Evolutionary conservation across 176 grass and related monocot species (phyloP), one percentile per base, ranked within the genome.

Genomic region (sorghum (Sorghum bicolor)): DNA sequence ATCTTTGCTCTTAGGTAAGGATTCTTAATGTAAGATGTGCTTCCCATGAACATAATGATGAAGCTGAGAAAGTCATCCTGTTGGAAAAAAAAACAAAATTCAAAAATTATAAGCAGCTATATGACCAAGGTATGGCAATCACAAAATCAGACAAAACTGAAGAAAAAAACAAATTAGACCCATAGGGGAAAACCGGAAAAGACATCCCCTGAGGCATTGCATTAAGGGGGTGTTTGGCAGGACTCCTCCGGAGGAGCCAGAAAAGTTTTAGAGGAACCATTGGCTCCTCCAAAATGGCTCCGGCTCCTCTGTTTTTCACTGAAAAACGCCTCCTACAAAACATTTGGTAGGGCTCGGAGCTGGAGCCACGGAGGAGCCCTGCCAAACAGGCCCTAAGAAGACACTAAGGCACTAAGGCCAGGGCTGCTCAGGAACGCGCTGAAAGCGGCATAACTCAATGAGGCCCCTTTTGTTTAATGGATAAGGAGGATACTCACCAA

Each of bases 31-130:
- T 99, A 96, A 75, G 89, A 82, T 37, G 92, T 85, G 39, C 93
- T 94, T 29, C 93, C 89, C 93, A 99, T 99, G 81, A 99, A 99
- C 93, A 99, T 98, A 19, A 99, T 99, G 36, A 96, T 94, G 70
- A 99, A 99, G 85, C 90, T 99, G 81, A 99, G 85, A 72, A 99
- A 99, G 62, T 99, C 89, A 87, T 99, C 96, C 94, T 97, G 71
- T 33, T 48, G 25, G 64, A 70, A 71, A 52, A 50, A 77, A 79
- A 15, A 53, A 68, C 53, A 81, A 45, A 86, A 67, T 64, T 77
- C 24, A 64, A 48, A 80, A 44, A 10, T 30, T 7, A 76, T 29
- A 60, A 67, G 17, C 13, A 52, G 28, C 4, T 16, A 68, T 52
- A 26, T 78, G 67, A 48, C 38, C 40, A 58, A 82, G 52, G 25